Conservation (phyloP, 345 rosid species). For the Geranium rotundifolium region DNA sequence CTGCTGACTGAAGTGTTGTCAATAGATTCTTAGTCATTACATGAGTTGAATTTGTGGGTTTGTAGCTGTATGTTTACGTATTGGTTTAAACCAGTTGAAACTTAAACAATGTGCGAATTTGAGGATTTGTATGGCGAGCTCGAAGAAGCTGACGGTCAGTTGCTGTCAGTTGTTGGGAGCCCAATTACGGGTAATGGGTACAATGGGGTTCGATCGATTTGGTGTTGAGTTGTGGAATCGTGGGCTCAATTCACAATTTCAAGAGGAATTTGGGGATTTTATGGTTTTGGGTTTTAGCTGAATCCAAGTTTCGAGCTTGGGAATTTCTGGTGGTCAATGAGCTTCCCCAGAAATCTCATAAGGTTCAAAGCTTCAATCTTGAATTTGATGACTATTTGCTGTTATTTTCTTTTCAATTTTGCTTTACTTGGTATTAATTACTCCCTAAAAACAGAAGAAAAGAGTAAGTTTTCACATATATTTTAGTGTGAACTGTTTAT, state of each 20-base stretch:
- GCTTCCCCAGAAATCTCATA: conserved; percentile 4
- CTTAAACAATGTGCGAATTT: conserved; percentile 3
- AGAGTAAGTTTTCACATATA: conserved; percentile 8
- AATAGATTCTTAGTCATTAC: no score
- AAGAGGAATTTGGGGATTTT: background rate
- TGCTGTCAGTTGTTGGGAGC: conserved; percentile 44
- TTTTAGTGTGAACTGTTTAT: background rate
- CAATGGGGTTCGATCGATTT: conserved; percentile 20
- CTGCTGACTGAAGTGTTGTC: no score
- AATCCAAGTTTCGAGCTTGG: no score
- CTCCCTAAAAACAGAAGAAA: background rate
- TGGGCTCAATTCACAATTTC: background rate
- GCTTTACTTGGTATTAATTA: background rate
- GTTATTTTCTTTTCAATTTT: background rate
- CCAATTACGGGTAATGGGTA: conserved; percentile 24
- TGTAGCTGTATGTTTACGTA: background rate
- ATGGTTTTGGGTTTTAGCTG: background rate
- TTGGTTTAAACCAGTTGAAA: background rate
- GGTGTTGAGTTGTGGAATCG: background rate
- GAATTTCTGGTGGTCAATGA: background rate
- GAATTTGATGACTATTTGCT: background rate
- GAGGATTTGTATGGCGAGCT: conserved; percentile 70
- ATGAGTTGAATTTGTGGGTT: no score
- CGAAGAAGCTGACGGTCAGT: conserved; percentile 32
- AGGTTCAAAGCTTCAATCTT: conserved; percentile 7